phyloP scores from a whole-genome alignment of 2,329 filamentous ascomycete species.

The Fusarium albidum region DNA sequence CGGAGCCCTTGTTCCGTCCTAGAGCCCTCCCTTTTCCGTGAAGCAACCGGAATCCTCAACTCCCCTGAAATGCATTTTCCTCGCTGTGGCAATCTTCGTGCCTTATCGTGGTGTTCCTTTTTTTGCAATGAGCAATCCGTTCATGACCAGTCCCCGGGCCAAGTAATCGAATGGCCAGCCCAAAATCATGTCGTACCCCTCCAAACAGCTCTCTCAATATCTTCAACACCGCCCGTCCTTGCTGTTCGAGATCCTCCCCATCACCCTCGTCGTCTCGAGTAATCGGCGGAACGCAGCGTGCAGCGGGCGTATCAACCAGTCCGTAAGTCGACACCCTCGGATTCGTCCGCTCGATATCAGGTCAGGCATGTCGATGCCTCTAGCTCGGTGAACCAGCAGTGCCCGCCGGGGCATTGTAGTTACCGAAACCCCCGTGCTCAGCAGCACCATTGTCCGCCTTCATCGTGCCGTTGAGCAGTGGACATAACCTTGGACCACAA shows the following conservation, averaged over 20 bases:
- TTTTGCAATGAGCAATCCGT: constrained; percentile 3
- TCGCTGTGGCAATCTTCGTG: constrained; percentile 1
- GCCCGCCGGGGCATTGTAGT: constrained; percentile 54
- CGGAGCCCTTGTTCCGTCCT: constrained; percentile 6
- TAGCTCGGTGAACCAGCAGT: constrained; percentile 47
- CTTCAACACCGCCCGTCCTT: not conserved
- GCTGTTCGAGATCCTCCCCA: not conserved
- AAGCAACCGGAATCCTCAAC: constrained; percentile 24
- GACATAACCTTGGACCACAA: constrained; percentile 70
- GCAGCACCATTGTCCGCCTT: constrained; percentile 65
- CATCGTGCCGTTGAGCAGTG: constrained; percentile 84
- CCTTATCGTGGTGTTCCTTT: not conserved
- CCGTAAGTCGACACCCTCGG: not conserved
- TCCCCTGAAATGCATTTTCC: constrained; percentile 27
- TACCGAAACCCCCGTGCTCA: constrained; percentile 67
- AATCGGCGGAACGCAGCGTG: not conserved
- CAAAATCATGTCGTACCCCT: not conserved
- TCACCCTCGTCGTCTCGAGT: not conserved
- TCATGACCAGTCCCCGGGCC: not conserved
- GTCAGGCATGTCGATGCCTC: not conserved
- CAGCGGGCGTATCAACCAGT: not conserved
- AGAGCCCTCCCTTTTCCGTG: constrained; percentile 16
- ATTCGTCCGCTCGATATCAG: constrained; percentile 2
- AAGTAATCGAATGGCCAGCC: constrained; percentile 15
- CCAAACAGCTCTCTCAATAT: not conserved